Conservation (phyloP, 768 basidiomycete species). For the Clathrus columnatus region DNA sequence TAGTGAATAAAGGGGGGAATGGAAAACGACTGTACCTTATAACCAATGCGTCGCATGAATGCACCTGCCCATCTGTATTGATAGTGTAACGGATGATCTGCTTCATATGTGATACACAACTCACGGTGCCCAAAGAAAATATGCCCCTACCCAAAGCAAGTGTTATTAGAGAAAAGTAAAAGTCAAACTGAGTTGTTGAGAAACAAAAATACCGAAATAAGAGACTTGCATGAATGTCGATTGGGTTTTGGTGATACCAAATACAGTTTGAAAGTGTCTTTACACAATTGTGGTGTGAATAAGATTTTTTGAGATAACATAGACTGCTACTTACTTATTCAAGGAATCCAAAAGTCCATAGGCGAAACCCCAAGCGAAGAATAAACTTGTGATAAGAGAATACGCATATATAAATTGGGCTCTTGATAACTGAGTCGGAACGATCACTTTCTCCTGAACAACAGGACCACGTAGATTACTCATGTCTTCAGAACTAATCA, state of each 20-base stretch:
- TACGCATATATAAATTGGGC: slow-evolving; percentile 50
- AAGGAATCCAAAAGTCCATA: slow-evolving; percentile 37
- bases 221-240: slow-evolving; percentile 69
- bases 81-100: background rate
- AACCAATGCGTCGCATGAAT: slow-evolving; percentile 11
- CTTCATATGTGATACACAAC: slow-evolving; percentile 15
- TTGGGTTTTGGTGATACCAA: slow-evolving; percentile 58
- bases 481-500: too few relatives aligned
- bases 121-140: slow-evolving; percentile 50
- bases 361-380: slow-evolving; percentile 71
- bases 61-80: slow-evolving; percentile 6
- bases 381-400: slow-evolving; percentile 61
- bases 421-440: slow-evolving; percentile 30
- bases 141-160: slow-evolving; percentile 38
- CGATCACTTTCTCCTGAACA: slow-evolving; percentile 1
- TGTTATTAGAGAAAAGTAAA: background rate
- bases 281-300: background rate
- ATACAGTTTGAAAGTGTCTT: slow-evolving; percentile 65
- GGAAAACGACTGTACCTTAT: slow-evolving; percentile 5
- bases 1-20: background rate
- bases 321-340: background rate
- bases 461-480: too few relatives aligned
- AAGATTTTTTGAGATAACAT: background rate
- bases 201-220: slow-evolving; percentile 38
- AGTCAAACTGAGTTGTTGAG: too few relatives aligned